Evolutionary conservation across 2,329 filamentous ascomycete genomes (phyloP).

Genomic region (Colletotrichum abscissum): DNA sequence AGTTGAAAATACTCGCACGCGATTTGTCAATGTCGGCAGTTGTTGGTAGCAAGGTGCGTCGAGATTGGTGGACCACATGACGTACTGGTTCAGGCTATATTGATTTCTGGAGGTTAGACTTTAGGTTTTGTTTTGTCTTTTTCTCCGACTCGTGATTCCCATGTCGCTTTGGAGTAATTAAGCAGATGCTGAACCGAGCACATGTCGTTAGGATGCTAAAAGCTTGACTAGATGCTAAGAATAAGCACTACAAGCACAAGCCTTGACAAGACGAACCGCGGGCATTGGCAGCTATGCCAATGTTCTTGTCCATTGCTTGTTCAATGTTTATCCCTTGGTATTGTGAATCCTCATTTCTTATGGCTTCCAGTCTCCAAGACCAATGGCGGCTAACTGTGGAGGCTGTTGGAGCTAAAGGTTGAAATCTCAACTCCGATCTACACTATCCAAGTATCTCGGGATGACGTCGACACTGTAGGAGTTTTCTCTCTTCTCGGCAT

Average conservation of each 20-base stretch:
- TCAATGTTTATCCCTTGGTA: background rate
- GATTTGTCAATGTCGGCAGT: slow-evolving; percentile 34
- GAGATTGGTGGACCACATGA: slow-evolving; percentile 24
- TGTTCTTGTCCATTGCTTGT: slow-evolving; percentile 32
- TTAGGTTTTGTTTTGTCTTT: background rate
- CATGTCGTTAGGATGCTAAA: slow-evolving; percentile 15
- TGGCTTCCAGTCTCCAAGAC: background rate
- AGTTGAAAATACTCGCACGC: slow-evolving; percentile 28
- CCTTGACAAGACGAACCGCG: background rate
- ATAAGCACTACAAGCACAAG: slow-evolving; percentile 11
- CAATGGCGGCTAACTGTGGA: slow-evolving; percentile 18
- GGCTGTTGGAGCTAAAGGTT: background rate
- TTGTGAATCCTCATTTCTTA: background rate
- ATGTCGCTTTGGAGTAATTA: background rate
- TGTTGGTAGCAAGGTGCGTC: slow-evolving; percentile 27
- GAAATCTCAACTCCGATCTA: slow-evolving; percentile 12
- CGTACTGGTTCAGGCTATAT: slow-evolving; percentile 12
- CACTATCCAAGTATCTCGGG: background rate
- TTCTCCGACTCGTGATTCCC: background rate
- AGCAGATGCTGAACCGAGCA: background rate
- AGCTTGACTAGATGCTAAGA: slow-evolving; percentile 19
- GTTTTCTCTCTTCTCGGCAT: slow-evolving; percentile 3
- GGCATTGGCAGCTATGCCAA: slow-evolving; percentile 14
- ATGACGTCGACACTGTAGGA: slow-evolving; percentile 21
- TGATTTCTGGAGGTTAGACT: background rate